Evolutionary conservation across 345 rosid species (phyloP).

Genomic region (Brassica incana): DNA sequence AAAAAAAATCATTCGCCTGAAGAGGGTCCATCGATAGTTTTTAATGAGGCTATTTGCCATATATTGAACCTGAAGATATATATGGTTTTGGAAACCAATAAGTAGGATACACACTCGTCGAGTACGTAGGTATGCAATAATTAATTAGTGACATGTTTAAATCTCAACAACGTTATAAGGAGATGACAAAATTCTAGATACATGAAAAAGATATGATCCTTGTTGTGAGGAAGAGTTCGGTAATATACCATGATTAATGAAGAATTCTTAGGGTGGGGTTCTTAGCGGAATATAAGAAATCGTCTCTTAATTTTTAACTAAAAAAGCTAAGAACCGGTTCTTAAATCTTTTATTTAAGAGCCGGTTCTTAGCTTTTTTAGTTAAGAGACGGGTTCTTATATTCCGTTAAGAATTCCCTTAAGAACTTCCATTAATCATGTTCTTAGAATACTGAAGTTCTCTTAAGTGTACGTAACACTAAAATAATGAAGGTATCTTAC

Average conservation of each 20-base stretch:
- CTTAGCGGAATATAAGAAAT: too few species aligned
- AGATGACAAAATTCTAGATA: neutral
- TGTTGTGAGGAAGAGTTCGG: neutral
- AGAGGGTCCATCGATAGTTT: neutral
- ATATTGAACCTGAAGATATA: neutral
- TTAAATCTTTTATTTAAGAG: too few species aligned
- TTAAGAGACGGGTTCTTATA: too few species aligned
- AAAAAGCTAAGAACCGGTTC: too few species aligned
- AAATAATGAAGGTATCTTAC: neutral
- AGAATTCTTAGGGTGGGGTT: too few species aligned
- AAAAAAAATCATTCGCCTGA: neutral
- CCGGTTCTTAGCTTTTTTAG: too few species aligned
- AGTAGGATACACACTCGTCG: neutral
- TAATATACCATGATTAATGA: too few species aligned
- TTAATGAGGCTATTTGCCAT: neutral
- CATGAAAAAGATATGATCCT: neutral
- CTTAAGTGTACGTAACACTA: neutral
- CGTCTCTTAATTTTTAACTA: too few species aligned
- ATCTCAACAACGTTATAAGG: neutral
- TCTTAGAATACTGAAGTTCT: neutral
- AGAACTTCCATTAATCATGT: too few species aligned
- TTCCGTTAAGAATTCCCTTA: too few species aligned
- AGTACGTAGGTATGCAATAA: neutral
- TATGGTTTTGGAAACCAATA: neutral
- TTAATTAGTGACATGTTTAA: neutral